Conservation (phyloP, 768 basidiomycete species). For the Mycena capillaripes region DNA sequence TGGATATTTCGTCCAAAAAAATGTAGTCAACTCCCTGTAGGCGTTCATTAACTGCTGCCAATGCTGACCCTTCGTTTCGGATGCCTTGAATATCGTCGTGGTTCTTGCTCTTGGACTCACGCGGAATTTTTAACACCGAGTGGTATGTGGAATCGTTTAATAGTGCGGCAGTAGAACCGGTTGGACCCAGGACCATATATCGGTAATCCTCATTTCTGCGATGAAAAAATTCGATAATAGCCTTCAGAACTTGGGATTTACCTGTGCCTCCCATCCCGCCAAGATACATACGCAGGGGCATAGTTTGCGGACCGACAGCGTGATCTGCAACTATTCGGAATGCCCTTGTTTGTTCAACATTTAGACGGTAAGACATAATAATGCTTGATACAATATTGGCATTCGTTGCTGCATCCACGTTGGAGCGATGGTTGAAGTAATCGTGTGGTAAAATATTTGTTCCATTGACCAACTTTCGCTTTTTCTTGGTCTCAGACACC, state of each 20-base stretch:
- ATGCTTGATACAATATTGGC: neutral
- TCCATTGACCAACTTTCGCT: neutral
- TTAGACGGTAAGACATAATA: neutral
- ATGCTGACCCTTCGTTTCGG: neutral
- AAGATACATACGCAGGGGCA: neutral
- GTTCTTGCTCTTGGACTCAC: too few species aligned
- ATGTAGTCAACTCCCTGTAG: neutral
- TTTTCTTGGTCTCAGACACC: neutral
- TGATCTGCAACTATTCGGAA: neutral
- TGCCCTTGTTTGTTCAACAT: neutral
- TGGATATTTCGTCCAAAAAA: neutral
- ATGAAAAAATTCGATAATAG: too few species aligned
- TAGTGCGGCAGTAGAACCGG: too few species aligned
- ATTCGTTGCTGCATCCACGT: neutral
- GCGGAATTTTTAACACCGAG: too few species aligned
- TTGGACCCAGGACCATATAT: too few species aligned
- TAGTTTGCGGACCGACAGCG: neutral
- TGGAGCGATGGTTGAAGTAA: neutral
- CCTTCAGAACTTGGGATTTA: neutral
- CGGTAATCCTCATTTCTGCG: too few species aligned
- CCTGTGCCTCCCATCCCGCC: neutral
- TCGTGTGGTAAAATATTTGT: neutral
- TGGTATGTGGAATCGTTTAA: too few species aligned
- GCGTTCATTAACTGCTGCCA: neutral
- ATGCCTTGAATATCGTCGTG: too few species aligned